Evolutionary conservation across 352 stramenopile species (phyloP).

Genomic region (Globisporangium abappressorium): DNA sequence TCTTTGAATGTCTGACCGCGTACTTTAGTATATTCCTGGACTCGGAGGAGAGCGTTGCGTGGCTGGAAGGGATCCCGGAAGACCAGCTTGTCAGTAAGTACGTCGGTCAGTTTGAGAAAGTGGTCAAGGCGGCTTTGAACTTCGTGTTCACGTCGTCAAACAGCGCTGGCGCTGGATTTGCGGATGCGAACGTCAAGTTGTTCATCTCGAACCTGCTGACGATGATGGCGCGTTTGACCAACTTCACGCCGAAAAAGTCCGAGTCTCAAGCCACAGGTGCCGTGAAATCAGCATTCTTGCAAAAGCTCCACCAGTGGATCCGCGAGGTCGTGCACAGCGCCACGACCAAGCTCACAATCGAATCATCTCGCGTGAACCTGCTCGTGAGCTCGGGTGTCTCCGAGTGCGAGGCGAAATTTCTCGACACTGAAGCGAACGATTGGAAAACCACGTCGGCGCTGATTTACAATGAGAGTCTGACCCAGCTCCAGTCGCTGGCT

Average conservation of each 20-base stretch:
- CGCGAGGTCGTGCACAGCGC: slow-evolving; percentile 29
- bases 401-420: slow-evolving; percentile 15
- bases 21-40: slow-evolving; percentile 69
- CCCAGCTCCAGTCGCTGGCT: slow-evolving; percentile 29
- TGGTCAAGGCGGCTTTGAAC: slow-evolving; percentile 39
- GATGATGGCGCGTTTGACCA: slow-evolving; percentile 36
- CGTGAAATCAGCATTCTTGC: slow-evolving; percentile 30
- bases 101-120: slow-evolving; percentile 66
- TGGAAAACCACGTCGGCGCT: slow-evolving; percentile 35
- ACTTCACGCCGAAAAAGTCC: slow-evolving; percentile 25
- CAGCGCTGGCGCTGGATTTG: slow-evolving; percentile 19
- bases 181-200: slow-evolving; percentile 28
- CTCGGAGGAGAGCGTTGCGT: slow-evolving; percentile 27
- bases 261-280: slow-evolving; percentile 14
- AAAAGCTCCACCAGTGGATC: slow-evolving; percentile 39
- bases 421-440: slow-evolving; percentile 13
- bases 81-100: slow-evolving; percentile 34
- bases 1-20: slow-evolving; percentile 72
- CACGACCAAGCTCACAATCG: slow-evolving; percentile 30
- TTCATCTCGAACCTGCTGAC: slow-evolving; percentile 44
- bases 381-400: slow-evolving; percentile 25
- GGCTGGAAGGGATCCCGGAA: slow-evolving; percentile 25
- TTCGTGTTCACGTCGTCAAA: slow-evolving; percentile 32
- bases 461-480: slow-evolving; percentile 32
- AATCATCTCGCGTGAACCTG: slow-evolving; percentile 29